Percentiles rank a stretch among this genome's conserved stretches.
Conservation (phyloP, 2,329 filamentous ascomycete species). For the Clarireedia monteithiana region DNA sequence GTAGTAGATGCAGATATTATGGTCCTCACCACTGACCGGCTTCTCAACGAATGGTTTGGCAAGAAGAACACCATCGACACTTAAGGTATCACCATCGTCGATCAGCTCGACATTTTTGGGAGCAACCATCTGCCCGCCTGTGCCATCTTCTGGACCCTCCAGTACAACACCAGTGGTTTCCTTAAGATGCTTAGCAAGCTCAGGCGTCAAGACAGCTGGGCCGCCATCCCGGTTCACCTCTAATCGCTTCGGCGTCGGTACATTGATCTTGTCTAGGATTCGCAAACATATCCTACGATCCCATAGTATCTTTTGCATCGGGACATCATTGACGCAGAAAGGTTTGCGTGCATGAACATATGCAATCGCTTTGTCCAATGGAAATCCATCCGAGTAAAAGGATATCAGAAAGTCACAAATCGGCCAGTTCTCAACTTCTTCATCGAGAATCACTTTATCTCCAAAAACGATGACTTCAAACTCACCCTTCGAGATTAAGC, state of each 20-base stretch:
- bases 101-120: conserved; percentile 71
- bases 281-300: conserved; percentile 84
- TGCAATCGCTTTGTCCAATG: conserved; percentile 91
- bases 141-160: conserved; percentile 61
- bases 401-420: conserved; percentile 90
- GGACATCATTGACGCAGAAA: conserved; percentile 94
- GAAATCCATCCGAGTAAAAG: conserved; percentile 97
- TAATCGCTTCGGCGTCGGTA: conserved; percentile 79
- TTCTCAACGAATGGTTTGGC: conserved; percentile 97
- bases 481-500: conserved; percentile 80
- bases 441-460: conserved; percentile 96
- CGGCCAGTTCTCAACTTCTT: conserved; percentile 94
- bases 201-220: conserved; percentile 66
- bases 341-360: conserved; percentile 91
- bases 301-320: conserved; percentile 97
- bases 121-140: conserved; percentile 40
- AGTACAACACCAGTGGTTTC: conserved; percentile 72
- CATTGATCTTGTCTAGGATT: conserved; percentile 80
- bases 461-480: conserved; percentile 98
- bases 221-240: conserved; percentile 93
- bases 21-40: conserved; percentile 94
- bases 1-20: conserved; percentile 98
- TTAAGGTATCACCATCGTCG: conserved; percentile 82
- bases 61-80: conserved; percentile 75
- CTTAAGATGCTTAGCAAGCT: conserved; percentile 73